Base-by-base conservation (phyloP, 176 grass and related monocot species). In the Stipa capillata region DNA sequence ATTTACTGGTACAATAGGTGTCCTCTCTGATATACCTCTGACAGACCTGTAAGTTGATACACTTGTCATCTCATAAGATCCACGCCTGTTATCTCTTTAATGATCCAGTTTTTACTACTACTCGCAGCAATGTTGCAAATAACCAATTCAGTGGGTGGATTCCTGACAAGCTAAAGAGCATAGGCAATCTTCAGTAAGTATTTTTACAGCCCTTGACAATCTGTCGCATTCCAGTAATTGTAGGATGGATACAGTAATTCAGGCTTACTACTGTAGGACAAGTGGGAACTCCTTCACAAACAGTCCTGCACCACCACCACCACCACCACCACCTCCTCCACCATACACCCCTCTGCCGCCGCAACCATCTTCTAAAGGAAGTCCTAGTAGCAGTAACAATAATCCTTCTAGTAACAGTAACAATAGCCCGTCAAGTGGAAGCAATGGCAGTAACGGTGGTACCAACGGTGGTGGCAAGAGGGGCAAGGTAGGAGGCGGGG, bases 91-190 rank as follows among this genome's bases (percentile, higher is more conserved):
- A 24, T 79, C 6, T 39, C 36, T 20, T 18, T 78, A 28, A 31
- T 80, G 28, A 84, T 72, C 11, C 3, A 59, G 63, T 69, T 62
- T 45, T 51, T 60, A 54, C 27, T 45, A n/a, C 53, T 64, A 41
- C 49, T 63, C 82, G 43, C 67, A 97, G 91, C 67, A 90, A 97
- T 55, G 85, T 97, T 61, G 87, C 43, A 88, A 94, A 94, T 73
- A 97, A 97, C 76, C 87, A 27, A 53, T 94, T 97, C 48, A 94
- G 84, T 50, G 94, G 94, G 33, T 80, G 72, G 25, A 88, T 97
- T 79, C 91, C 94, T 88, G 85, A 86, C 78, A 78, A 81, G 36
- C 63, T 97, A 60, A 89, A 87, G 49, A 81, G 75, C 74, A 94
- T 97, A 90, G 79, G 56, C 7, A 93, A 86, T 78, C 76, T 93